Base-by-base conservation (phyloP, 176 grass and related monocot genomes). In the Aegilops sharonensis region DNA sequence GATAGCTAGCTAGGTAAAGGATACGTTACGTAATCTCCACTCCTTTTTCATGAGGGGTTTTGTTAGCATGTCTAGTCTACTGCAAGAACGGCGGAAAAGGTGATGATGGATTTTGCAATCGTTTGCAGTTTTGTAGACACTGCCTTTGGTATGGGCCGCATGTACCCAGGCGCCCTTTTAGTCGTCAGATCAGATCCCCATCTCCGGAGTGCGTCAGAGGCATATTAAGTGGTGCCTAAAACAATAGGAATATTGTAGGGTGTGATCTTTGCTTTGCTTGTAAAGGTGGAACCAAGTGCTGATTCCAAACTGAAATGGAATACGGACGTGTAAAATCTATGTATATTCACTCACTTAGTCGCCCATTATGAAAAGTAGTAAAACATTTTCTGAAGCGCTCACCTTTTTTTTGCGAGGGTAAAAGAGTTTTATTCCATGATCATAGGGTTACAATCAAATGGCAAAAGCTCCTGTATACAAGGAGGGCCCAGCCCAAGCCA, bases 1-100 rank as follows among this genome's bases (percentile, higher is more conserved):
- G 21, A 17, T 81, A 52, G 63, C 2, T 61, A 18, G 65, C 71
- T 27, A 15, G 71, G 6, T 64, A 64, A 57, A 24, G 7, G 35
- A 64, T 40, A 42, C 35, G 77, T 63, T 79, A 79, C 77, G 57
- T 64, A 47, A 54, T 76, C 73, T 29, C 8, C 9, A 20, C 78
- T 6, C 37, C 1, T 66, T 80, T 47, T 27, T 13, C 2, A 8
- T 76, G 73, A 48, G 24, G 24, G 50, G 37, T 68, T 75, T 37
- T 62, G 62, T 88, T 76, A 54, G 48, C 45, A 1, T 11, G 45
- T 11, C 43, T 83, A 83, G 45, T 11, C 43, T 83, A 83, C 24
- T 8, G 80, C 62, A 5, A 36, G 78, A 83, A 18, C 63, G 86
- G 36, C 50, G 25, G 73, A 25, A 83, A 87, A 88, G 48, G 56